phyloP scores from a whole-genome alignment of 495 filamentous ascomycete genomes.

The Sabuloglossum arenarium region DNA sequence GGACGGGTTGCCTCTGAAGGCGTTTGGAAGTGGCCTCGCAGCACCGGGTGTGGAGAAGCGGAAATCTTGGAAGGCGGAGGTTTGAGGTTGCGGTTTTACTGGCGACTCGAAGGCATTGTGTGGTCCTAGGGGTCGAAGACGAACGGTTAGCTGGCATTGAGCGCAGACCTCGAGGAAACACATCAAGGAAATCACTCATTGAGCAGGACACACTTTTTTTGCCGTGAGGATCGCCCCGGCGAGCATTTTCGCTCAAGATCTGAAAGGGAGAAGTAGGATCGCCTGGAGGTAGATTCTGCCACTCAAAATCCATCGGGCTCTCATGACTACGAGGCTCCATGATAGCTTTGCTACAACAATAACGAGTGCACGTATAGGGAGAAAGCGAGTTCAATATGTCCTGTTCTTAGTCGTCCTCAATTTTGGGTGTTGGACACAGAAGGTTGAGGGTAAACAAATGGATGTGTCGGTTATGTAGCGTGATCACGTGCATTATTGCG shows the following conservation, averaged over 20 bases:
- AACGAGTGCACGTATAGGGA: no score
- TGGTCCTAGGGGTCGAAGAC: constrained; percentile 19
- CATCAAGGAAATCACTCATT: background rate
- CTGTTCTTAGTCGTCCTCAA: background rate
- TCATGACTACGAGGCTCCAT: constrained; percentile 29
- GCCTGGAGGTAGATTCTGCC: constrained; percentile 31
- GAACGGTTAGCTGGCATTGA: background rate
- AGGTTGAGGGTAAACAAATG: background rate
- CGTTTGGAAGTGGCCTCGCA: constrained; percentile 10
- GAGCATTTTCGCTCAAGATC: constrained; percentile 6
- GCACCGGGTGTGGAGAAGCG: constrained; percentile 14
- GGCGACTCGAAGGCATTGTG: constrained; percentile 32
- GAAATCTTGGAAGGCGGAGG: constrained; percentile 27
- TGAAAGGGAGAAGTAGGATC: constrained; percentile 37
- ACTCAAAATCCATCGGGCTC: constrained; percentile 52
- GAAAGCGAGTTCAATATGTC: background rate
- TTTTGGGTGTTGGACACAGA: background rate
- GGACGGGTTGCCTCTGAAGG: constrained; percentile 39
- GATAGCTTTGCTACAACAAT: constrained; percentile 2
- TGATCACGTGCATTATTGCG: background rate
- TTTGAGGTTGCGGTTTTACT: constrained; percentile 22
- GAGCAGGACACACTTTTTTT: constrained; percentile 26
- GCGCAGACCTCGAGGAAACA: background rate
- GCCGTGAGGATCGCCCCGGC: constrained; percentile 13
- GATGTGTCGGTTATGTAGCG: background rate